Conservation (phyloP, 2,329 filamentous ascomycete species). For the Trichothecium sympodiale region DNA sequence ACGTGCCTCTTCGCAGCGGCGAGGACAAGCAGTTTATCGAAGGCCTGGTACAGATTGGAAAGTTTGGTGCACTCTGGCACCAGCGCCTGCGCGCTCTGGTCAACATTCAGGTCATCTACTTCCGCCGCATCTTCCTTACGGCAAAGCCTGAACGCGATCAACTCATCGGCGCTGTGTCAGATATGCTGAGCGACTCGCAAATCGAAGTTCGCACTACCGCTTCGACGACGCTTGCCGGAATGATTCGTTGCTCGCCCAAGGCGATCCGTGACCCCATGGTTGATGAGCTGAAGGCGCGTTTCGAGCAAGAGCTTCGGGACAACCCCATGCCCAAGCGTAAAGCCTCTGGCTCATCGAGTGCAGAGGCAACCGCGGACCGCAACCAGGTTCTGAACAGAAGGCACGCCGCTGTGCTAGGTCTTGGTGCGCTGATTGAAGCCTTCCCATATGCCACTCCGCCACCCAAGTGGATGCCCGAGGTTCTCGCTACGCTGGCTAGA, state of each 20-base stretch:
- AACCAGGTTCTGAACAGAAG: conserved; percentile 71
- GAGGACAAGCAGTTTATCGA: conserved; percentile 79
- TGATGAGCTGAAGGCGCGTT: conserved; percentile 61
- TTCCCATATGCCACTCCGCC: conserved; percentile 95
- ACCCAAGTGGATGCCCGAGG: conserved; percentile 86
- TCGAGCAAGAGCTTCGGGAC: conserved; percentile 63
- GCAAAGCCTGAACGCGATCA: conserved; percentile 61
- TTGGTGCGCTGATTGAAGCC: conserved; percentile 85
- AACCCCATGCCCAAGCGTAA: conserved; percentile 79
- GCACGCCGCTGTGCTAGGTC: conserved; percentile 82
- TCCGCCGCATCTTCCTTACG: conserved; percentile 87
- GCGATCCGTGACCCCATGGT: conserved; percentile 71
- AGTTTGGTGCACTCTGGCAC: conserved; percentile 80
- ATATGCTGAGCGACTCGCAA: conserved; percentile 85
- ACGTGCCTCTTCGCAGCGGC: conserved; percentile 81
- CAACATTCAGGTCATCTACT: conserved; percentile 98
- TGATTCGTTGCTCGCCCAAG: conserved; percentile 91
- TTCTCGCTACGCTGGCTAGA: conserved; percentile 73
- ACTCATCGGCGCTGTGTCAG: conserved; percentile 85
- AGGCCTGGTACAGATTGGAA: conserved; percentile 78
- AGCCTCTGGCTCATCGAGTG: conserved; percentile 38
- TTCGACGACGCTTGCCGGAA: conserved; percentile 85
- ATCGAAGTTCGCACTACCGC: conserved; percentile 90
- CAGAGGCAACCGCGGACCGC: conserved; percentile 55
- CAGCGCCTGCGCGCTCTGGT: conserved; percentile 89